Evolutionary conservation across 352 stramenopile genomes (phyloP).

Genomic region (Hyaloperonospora arabidopsidis): DNA sequence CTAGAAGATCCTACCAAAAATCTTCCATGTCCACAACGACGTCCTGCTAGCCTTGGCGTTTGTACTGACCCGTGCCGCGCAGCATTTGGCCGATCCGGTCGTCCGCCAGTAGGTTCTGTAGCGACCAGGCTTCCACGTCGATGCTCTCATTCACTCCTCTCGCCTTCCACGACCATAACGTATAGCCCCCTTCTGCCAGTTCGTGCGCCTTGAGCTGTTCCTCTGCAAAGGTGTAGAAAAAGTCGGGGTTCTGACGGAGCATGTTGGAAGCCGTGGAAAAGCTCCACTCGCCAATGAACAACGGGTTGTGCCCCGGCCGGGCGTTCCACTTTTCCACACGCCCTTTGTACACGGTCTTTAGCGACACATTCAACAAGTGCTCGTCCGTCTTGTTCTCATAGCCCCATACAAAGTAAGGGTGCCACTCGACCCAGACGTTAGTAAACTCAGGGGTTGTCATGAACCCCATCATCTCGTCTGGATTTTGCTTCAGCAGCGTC

Average conservation of each 20-base stretch:
- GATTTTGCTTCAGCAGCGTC: conserved; percentile 50
- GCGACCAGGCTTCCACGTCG: conserved; percentile 47
- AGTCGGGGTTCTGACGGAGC: conserved; percentile 29
- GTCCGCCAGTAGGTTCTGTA: conserved; percentile 48
- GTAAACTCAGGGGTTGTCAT: conserved; percentile 39
- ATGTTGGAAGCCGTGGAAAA: conserved; percentile 41
- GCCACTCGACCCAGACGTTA: conserved; percentile 82
- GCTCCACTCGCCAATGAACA: conserved; percentile 62
- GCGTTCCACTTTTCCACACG: conserved; percentile 31
- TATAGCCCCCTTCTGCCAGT: conserved; percentile 43
- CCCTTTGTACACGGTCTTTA: conserved; percentile 27
- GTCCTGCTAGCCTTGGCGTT: no score
- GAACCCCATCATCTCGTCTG: conserved; percentile 47
- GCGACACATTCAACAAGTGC: conserved; percentile 34
- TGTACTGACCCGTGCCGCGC: neutral
- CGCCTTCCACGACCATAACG: conserved; percentile 62
- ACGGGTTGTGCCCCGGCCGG: conserved; percentile 23
- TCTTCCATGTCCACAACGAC: no score
- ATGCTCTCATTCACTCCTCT: conserved; percentile 28
- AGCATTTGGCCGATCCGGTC: conserved; percentile 15
- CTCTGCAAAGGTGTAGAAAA: conserved; percentile 39
- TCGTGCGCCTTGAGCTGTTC: conserved; percentile 51
- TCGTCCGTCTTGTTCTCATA: conserved; percentile 48
- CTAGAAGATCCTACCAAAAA: no score
- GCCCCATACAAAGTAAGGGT: conserved; percentile 77